Conservation (phyloP, 306 rosid genomes). For the Trifolium fragiferum region DNA sequence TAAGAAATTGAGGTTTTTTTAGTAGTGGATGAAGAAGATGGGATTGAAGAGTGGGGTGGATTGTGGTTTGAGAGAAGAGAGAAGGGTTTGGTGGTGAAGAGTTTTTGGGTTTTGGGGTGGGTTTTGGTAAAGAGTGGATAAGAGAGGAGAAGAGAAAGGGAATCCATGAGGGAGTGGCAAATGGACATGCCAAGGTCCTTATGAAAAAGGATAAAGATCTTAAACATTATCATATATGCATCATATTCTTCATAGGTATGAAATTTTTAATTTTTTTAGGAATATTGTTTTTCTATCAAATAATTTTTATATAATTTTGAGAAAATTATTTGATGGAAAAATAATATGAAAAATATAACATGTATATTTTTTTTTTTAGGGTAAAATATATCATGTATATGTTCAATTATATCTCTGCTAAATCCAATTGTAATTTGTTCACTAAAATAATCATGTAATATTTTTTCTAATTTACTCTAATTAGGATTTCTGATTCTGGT, state of each 20-base stretch:
- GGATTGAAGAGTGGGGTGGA: conserved; percentile 28
- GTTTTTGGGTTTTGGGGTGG: conserved; percentile 59
- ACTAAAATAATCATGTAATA: too few relatives aligned
- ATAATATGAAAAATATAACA: too few relatives aligned
- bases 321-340: too few relatives aligned
- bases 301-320: too few relatives aligned
- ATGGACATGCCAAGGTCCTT: not conserved
- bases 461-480: too few relatives aligned
- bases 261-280: too few relatives aligned
- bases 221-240: not conserved
- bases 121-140: conserved; percentile 57
- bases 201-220: conserved; percentile 39
- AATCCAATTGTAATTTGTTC: too few relatives aligned
- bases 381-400: too few relatives aligned
- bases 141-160: conserved; percentile 57
- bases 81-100: conserved; percentile 36
- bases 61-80: conserved; percentile 45
- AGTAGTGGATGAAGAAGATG: conserved; percentile 29
- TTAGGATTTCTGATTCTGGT: too few relatives aligned
- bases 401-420: too few relatives aligned
- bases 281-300: too few relatives aligned
- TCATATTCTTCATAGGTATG: not conserved
- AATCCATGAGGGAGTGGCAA: conserved; percentile 55
- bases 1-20: conserved; percentile 24
- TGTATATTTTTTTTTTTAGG: too few relatives aligned